phyloP scores from a whole-genome alignment of 257 asterid genomes.

The Thymus mandschuricus region DNA sequence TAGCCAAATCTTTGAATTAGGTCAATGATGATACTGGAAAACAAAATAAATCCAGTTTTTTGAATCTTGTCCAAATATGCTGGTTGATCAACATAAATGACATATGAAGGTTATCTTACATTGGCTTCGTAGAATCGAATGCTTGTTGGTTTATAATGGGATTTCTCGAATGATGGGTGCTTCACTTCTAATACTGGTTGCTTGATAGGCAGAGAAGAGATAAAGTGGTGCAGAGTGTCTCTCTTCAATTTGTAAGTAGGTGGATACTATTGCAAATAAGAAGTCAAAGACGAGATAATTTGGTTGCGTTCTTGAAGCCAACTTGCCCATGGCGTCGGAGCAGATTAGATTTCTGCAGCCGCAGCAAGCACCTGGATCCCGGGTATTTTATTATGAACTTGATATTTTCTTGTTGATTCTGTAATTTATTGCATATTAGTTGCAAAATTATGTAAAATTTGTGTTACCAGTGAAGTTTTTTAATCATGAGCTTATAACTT shows the following conservation, averaged over 20 bases:
- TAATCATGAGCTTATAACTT: neutral
- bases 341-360: conserved; percentile 63
- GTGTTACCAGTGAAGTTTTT: conserved; percentile 13
- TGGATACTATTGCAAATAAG: conserved; percentile 17
- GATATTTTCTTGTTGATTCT: conserved; percentile 9
- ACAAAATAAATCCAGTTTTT: neutral
- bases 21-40: conserved; percentile 27
- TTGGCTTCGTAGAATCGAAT: conserved; percentile 3
- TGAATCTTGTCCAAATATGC: neutral
- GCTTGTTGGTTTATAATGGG: neutral
- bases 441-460: neutral
- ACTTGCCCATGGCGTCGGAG: conserved; percentile 56
- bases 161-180: conserved; percentile 4
- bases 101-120: neutral
- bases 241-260: conserved; percentile 13
- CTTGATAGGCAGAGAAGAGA: conserved; percentile 31
- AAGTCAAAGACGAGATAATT: conserved; percentile 11
- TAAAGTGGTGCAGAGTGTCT: conserved; percentile 21
- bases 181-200: conserved; percentile 23
- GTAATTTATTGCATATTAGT: conserved; percentile 19
- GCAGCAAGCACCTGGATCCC: conserved; percentile 52
- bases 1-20: conserved; percentile 14
- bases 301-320: conserved; percentile 22
- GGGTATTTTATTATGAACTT: conserved; percentile 48
- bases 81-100: neutral